Evolutionary conservation across 345 rosid genomes (phyloP), one percentile per base, ranked within the genome.

Genomic region (Eucalyptus cloeziana): DNA sequence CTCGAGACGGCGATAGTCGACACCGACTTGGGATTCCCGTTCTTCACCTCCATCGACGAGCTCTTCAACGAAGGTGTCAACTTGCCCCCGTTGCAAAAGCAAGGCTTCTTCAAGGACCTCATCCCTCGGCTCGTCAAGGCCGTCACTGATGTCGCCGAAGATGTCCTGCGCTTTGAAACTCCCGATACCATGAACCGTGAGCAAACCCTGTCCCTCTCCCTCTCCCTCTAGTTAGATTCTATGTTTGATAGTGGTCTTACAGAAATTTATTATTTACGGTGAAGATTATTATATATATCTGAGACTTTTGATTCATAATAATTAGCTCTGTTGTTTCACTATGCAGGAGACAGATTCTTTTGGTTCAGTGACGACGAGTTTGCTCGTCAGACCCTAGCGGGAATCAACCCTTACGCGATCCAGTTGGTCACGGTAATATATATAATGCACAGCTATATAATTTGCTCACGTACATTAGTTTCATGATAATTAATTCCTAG

Each of bases 311-410:
- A 45, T 43, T 31, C 30, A 31, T 22, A 21, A 43, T n/a, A 40
- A 31, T 86, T 7, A 49, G 80, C 60, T 3, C 7, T 13, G 25
- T 17, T 47, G 37, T 15, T 86, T 87, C 85, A 17, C 15, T n/a
- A 56, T 89, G 87, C 92, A 97, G 99, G 95, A 91, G 95, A 95
- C 89, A 93, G 89, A 62, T 96, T 95, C 86, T 94, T 96, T 90
- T 96, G 99, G 99, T 81, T 94, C 13, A 90, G 94, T 86, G 98
- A 97, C 83, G 98, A 96, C 12, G 98, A 97, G 86, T 97, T 96
- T 31, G 94, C 92, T 62, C 94, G 98, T 13, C 96, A 97, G 87
- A 93, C 95, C 60, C 97, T 97, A 69, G 94, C 98, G 49, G 98
- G 99, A 64, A 93, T 97, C 50, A 97, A 97, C 49, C 98, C 99